A percentile compares a stretch with the other conserved stretches of the same genome.
These are phyloP conservation scores for Mrakia gelida DNA, from an alignment of 768 basidiomycete species.

Conservation along the genomic window DNA sequence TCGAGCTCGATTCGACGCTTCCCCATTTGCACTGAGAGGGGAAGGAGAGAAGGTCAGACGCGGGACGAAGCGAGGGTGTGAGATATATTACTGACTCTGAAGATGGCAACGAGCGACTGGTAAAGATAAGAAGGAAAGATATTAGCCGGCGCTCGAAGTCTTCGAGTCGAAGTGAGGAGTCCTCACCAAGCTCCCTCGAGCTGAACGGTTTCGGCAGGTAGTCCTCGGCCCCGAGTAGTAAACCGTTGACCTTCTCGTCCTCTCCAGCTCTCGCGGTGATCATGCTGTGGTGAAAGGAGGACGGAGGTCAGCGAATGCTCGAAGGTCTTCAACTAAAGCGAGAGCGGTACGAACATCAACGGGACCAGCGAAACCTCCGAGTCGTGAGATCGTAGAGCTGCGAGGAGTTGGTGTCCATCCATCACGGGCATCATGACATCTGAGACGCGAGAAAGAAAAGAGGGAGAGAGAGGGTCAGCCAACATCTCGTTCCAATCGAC, in stretches of 20 bases:
- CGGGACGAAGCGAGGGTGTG: too few species aligned
- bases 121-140: neutral
- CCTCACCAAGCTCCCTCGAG: slow-evolving; percentile 41
- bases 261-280: slow-evolving; percentile 42
- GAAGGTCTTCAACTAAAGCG: too few species aligned
- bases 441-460: neutral
- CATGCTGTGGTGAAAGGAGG: slow-evolving; percentile 29
- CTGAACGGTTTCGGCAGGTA: slow-evolving; percentile 49
- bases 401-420: slow-evolving; percentile 44
- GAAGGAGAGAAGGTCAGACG: too few species aligned
- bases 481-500: too few species aligned
- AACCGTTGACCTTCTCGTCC: slow-evolving; percentile 37
- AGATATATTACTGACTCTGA: slow-evolving; percentile 34
- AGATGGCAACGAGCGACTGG: slow-evolving; percentile 46
- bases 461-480: too few species aligned
- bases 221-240: slow-evolving; percentile 31
- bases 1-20: slow-evolving; percentile 38
- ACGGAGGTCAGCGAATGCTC: too few species aligned
- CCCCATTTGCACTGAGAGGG: slow-evolving; percentile 42
- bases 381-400: slow-evolving; percentile 37
- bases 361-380: slow-evolving; percentile 26
- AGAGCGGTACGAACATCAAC: slow-evolving; percentile 36
- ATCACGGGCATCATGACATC: slow-evolving; percentile 42
- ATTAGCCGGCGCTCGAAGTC: neutral
- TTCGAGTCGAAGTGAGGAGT: too few species aligned